These are phyloP conservation scores for Boletus coccyginus DNA, from an alignment of 768 basidiomycete species.

Conservation along the genomic window DNA sequence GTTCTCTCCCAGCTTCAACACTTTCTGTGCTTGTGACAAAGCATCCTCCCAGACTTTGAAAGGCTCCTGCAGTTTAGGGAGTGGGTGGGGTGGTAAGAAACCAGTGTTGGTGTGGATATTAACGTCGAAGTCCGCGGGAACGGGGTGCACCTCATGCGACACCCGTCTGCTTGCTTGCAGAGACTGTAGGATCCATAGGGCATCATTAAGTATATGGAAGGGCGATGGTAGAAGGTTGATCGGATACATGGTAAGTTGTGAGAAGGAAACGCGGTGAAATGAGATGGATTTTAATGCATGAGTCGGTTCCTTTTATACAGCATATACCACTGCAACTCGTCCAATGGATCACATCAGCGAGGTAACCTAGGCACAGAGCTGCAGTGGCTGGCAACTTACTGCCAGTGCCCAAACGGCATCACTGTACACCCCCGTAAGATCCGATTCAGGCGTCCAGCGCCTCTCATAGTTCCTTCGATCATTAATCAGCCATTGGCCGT, in stretches of 20 bases:
- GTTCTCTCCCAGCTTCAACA: conserved; percentile 59
- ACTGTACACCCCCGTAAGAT: conserved; percentile 19
- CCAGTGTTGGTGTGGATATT: conserved; percentile 54
- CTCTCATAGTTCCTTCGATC: conserved; percentile 24
- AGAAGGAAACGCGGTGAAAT: background rate
- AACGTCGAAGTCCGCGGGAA: conserved; percentile 52
- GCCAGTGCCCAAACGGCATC: conserved; percentile 28
- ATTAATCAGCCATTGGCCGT: conserved; percentile 22
- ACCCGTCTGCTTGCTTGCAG: conserved; percentile 34
- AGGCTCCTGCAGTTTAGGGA: conserved; percentile 49
- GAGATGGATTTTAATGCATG: conserved; percentile 1
- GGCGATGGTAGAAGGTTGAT: conserved; percentile 51
- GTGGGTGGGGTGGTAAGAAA: conserved; percentile 74
- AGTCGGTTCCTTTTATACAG: conserved; percentile 31
- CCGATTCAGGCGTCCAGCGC: conserved; percentile 14
- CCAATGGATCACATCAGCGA: conserved; percentile 29
- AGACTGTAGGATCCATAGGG: conserved; percentile 45
- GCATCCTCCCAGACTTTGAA: conserved; percentile 74
- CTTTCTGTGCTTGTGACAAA: conserved; percentile 49
- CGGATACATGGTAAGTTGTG: conserved; percentile 23
- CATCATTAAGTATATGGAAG: conserved; percentile 47
- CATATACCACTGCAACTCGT: conserved; percentile 28
- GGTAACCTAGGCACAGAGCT: conserved; percentile 34
- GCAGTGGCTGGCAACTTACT: conserved; percentile 28
- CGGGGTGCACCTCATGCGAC: conserved; percentile 31